Evolutionary conservation across 192 early-diverging fungal genomes (phyloP).

Genomic region (Coemansia sp.): DNA sequence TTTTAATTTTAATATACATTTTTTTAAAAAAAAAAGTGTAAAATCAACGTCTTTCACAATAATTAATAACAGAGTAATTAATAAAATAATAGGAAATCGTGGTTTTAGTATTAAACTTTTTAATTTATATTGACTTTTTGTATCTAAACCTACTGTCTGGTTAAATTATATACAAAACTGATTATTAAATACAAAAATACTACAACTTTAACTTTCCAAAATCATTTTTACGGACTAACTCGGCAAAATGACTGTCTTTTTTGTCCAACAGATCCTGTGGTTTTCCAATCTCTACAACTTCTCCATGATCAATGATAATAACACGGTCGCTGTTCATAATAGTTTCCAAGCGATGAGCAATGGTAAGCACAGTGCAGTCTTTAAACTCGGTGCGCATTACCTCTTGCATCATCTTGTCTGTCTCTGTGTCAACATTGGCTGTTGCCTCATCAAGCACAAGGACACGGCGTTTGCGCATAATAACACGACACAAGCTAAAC

Average conservation of each 20-base stretch:
- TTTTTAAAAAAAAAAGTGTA: no score
- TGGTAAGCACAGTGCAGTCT: not conserved
- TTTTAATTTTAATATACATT: no score
- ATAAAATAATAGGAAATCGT: no score
- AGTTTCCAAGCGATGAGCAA: not conserved
- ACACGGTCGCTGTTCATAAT: slow-evolving; percentile 1
- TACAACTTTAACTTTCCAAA: no score
- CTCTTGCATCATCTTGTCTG: not conserved
- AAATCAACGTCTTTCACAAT: no score
- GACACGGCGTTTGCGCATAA: not conserved
- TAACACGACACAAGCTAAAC: not conserved
- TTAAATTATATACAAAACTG: no score
- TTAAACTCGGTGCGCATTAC: not conserved
- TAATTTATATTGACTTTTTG: no score
- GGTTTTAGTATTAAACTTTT: no score
- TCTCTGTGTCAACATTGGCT: not conserved
- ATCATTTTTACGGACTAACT: not conserved
- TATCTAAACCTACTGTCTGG: no score
- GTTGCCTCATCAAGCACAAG: not conserved
- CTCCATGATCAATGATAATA: not conserved
- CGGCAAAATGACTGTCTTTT: not conserved
- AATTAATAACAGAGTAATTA: no score
- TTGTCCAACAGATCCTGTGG: not conserved
- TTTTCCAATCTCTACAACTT: not conserved
- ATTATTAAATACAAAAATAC: no score